These are phyloP conservation scores for Candida ulmi DNA, from an alignment of 805 yeast genomes.

Conservation along the genomic window DNA sequence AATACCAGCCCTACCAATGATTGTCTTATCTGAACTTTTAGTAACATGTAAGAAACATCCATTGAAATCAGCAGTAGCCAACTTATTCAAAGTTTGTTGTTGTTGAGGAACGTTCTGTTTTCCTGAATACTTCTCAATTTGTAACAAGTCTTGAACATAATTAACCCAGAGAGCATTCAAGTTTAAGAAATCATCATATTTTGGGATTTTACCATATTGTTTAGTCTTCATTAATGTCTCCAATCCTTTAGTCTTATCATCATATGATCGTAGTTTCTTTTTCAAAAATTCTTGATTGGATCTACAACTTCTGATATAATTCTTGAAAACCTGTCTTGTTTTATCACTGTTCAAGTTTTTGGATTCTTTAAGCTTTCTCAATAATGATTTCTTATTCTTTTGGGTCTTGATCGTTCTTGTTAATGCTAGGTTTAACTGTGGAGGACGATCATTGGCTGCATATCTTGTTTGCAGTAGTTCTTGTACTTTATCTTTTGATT, in stretches of 20 bases:
- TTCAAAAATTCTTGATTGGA: slow-evolving; percentile 21
- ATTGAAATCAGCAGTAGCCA: slow-evolving; percentile 75
- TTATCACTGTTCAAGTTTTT: slow-evolving; percentile 11
- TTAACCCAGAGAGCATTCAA: slow-evolving; percentile 69
- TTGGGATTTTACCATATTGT: slow-evolving; percentile 23
- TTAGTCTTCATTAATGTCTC: slow-evolving; percentile 16
- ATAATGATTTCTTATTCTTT: background rate
- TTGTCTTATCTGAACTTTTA: slow-evolving; percentile 48
- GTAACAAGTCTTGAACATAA: slow-evolving; percentile 56
- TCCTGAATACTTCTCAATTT: slow-evolving; percentile 19
- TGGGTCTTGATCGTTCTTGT: background rate
- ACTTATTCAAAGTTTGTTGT: slow-evolving; percentile 41
- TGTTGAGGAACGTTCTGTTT: background rate
- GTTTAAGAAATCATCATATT: slow-evolving; percentile 45
- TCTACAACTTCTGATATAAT: slow-evolving; percentile 10
- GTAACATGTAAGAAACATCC: slow-evolving; percentile 65
- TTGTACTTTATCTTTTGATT: slow-evolving; percentile 15
- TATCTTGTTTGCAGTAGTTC: slow-evolving; percentile 32
- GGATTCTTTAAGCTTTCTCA: background rate
- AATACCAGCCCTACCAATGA: slow-evolving; percentile 65
- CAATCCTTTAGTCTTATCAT: slow-evolving; percentile 9
- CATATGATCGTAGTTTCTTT: slow-evolving; percentile 10
- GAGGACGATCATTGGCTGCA: slow-evolving; percentile 21
- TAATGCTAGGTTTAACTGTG: slow-evolving; percentile 15
- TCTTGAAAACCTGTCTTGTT: slow-evolving; percentile 10